Conservation (phyloP, 495 filamentous ascomycete genomes). For the Cenococcum geophilum region DNA sequence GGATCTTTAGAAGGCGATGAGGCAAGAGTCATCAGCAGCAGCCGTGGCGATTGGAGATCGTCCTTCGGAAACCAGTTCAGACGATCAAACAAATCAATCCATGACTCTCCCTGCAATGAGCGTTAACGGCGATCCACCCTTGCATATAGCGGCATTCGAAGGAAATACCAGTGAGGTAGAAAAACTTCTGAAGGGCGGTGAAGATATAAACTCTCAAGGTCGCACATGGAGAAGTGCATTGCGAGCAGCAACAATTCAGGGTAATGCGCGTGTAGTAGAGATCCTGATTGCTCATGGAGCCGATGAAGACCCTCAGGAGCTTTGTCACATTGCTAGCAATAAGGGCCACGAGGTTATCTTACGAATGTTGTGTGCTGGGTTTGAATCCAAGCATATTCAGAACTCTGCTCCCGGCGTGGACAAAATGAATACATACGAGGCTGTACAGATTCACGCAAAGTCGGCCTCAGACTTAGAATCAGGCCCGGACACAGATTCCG, state of each 20-base stretch:
- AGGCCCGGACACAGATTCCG: no score
- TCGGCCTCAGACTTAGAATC: no score
- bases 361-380: background rate
- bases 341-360: background rate
- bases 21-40: background rate
- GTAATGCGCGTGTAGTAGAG: background rate
- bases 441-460: no score
- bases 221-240: background rate
- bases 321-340: background rate
- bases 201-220: background rate
- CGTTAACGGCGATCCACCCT: background rate
- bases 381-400: background rate
- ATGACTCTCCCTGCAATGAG: background rate
- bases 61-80: background rate
- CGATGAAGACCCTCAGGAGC: background rate
- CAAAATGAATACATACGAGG: background rate
- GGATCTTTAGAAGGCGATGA: constrained; percentile 10
- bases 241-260: background rate
- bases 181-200: background rate
- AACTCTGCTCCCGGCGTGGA: background rate
- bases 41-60: background rate
- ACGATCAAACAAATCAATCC: background rate
- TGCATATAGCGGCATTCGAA: background rate
- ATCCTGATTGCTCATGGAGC: background rate
- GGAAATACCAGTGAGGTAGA: background rate